Evolutionary conservation across 352 stramenopile species (phyloP), one percentile per base, ranked within the genome.

Genomic region (Phytopythium mirpurense): DNA sequence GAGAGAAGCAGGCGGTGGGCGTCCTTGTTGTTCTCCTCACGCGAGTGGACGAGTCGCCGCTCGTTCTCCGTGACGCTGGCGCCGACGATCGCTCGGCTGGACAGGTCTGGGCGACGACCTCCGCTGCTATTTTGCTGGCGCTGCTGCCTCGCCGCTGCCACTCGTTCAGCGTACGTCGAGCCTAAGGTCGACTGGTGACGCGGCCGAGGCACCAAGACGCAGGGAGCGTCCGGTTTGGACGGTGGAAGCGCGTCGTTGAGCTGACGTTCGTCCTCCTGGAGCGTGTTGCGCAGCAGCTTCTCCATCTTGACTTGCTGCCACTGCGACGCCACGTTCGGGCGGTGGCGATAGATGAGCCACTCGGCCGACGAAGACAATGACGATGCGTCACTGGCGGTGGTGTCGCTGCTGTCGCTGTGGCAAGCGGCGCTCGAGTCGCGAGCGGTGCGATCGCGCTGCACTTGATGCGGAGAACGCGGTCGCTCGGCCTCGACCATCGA

Each of bases 341-440:
- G 78, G 44, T 75, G 63, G 18, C 74, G 72, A 45, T 85, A 74
- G 48, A 88, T 77, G 23, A 88, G 57, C 78, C 78, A 88, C 35
- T 88, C 70, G 15, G 67, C 66, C 14, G 77, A 77, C 1, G 65
- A 62, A 5, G 53, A 54, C 16, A 86, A 46, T 12, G 60, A 54
- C 14, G 50, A 26, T 11, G n/a, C n/a, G n/a, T 53, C 64, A 21
- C 59, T 67, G 3, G n/a, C 5, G 38, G 21, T 10, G 38, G 29
- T 29, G 19, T 18, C 21, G 7, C 9, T 7, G 19, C 38, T 18
- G 10, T 12, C 8, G 18, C 14, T 46, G 16, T 15, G 4, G 3
- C 35, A 3, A 37, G 8, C 44, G 18, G 14, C 12, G 19, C 7
- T 16, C 1, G 29, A 21, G 29, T 8, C 8, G 19, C 5, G 18